phyloP scores from a whole-genome alignment of 2,329 filamentous ascomycete genomes.

The Trematosphaeria pertusa region DNA sequence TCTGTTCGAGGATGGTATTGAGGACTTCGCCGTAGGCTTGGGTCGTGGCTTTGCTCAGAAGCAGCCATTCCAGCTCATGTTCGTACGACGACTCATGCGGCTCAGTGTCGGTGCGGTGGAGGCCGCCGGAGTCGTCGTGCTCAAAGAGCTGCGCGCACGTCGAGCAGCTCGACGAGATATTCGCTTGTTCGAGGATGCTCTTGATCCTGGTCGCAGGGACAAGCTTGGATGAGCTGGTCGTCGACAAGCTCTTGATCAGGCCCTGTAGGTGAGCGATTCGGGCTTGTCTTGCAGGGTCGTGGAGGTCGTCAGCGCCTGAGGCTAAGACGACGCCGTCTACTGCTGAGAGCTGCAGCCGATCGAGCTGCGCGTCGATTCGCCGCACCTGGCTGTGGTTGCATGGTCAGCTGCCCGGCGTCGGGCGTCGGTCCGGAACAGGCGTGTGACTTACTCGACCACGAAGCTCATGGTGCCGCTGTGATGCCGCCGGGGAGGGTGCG shows the following conservation, averaged over 20 bases:
- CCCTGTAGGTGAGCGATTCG: slow-evolving; percentile 66
- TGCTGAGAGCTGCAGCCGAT: slow-evolving; percentile 60
- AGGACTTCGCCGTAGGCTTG: slow-evolving; percentile 86
- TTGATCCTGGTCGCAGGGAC: slow-evolving; percentile 64
- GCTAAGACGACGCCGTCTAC: slow-evolving; percentile 23
- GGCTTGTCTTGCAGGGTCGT: slow-evolving; percentile 51
- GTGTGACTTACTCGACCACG: slow-evolving; percentile 51
- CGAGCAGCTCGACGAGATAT: slow-evolving; percentile 52
- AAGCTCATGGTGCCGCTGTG: slow-evolving; percentile 48
- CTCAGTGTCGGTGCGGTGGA: slow-evolving; percentile 28
- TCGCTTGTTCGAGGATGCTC: slow-evolving; percentile 68
- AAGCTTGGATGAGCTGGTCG: slow-evolving; percentile 70
- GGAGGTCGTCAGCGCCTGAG: slow-evolving; percentile 43
- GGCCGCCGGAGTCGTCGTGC: slow-evolving; percentile 33
- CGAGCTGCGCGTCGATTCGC: slow-evolving; percentile 64
- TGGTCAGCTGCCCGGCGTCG: slow-evolving; percentile 10
- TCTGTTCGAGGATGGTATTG: slow-evolving; percentile 79
- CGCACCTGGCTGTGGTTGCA: slow-evolving; percentile 57
- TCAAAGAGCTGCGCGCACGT: slow-evolving; percentile 50
- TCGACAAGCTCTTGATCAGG: slow-evolving; percentile 74
- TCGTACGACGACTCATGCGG: slow-evolving; percentile 59
- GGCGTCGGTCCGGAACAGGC: too few relatives aligned
- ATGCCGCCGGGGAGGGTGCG: slow-evolving; percentile 19
- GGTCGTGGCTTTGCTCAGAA: slow-evolving; percentile 89
- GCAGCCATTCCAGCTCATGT: slow-evolving; percentile 85